Conservation (phyloP, 495 filamentous ascomycete species). For the Lasiosphaeria miniovina region DNA sequence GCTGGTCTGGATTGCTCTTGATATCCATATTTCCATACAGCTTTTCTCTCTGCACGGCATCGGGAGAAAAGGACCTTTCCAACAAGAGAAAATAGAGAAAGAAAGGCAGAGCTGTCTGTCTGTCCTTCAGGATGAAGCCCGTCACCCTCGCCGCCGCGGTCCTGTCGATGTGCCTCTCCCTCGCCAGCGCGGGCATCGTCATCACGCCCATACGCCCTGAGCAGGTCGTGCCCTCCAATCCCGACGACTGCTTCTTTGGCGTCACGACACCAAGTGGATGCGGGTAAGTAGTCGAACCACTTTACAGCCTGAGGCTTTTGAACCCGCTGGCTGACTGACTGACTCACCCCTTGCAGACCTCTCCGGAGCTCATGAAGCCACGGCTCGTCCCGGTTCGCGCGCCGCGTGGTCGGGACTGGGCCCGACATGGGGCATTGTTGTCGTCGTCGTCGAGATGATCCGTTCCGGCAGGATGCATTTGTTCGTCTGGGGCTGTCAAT, state of each 20-base stretch:
- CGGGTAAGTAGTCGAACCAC: constrained; percentile 31
- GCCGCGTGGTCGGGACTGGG: not conserved
- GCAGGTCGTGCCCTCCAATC: constrained; percentile 40
- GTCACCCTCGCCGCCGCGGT: constrained; percentile 31
- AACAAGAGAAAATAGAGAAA: not conserved
- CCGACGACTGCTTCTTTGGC: constrained; percentile 49
- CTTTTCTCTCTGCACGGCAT: no score
- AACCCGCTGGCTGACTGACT: not conserved
- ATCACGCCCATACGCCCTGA: constrained; percentile 42
- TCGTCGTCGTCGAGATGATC: no score
- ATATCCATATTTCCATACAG: not conserved
- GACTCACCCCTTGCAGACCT: not conserved
- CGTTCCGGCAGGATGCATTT: no score
- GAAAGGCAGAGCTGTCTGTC: no score
- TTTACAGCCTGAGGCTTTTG: not conserved
- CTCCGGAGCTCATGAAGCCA: not conserved
- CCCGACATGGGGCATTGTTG: not conserved
- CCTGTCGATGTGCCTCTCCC: constrained; percentile 38
- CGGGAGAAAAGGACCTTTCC: no score
- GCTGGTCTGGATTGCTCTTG: not conserved
- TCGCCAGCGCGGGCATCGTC: constrained; percentile 46
- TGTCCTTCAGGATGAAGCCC: constrained; percentile 35
- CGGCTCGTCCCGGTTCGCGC: not conserved
- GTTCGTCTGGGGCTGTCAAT: no score
- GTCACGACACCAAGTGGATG: constrained; percentile 47